Conservation (phyloP, 139 green algal species). For the Eudorina sp. region DNA sequence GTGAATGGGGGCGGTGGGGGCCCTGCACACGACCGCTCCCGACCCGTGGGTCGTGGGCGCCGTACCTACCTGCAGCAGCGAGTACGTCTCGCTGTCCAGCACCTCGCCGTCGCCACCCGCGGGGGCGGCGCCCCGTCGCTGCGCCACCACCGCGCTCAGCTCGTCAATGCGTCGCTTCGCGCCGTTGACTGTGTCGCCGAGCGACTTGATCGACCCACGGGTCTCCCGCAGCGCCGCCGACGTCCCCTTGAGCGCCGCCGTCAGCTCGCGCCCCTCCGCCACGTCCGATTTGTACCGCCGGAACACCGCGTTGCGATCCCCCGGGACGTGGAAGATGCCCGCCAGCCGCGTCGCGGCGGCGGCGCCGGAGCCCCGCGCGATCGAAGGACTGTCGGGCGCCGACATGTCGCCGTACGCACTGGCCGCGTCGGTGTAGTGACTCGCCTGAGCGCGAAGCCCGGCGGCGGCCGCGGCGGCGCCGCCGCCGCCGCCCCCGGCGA, state of each 20-base stretch:
- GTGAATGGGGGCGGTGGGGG: too few relatives aligned
- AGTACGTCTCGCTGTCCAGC: constrained; percentile 70
- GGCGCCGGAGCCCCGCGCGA: background rate
- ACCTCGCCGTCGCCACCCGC: constrained; percentile 49
- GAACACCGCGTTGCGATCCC: constrained; percentile 61
- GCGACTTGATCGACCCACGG: constrained; percentile 60
- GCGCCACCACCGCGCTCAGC: constrained; percentile 38
- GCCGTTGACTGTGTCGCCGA: constrained; percentile 59
- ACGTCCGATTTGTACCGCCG: constrained; percentile 57
- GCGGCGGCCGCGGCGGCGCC: background rate
- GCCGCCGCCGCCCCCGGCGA: background rate
- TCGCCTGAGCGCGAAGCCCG: background rate
- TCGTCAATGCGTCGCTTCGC: constrained; percentile 73
- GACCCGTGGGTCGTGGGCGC: too few relatives aligned
- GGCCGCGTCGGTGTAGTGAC: background rate
- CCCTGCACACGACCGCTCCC: too few relatives aligned
- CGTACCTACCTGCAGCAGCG: constrained; percentile 52
- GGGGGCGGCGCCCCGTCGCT: background rate
- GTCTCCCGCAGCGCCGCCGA: constrained; percentile 55
- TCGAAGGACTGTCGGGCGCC: background rate
- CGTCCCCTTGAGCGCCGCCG: constrained; percentile 56
- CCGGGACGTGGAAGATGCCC: background rate
- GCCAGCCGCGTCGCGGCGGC: constrained; percentile 18
- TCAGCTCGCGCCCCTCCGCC: constrained; percentile 59
- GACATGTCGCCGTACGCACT: background rate